A percentile compares a stretch with the other conserved stretches of the same genome.
phyloP scores from a whole-genome alignment of 495 filamentous ascomycete genomes.

The Tuber melanosporum region DNA sequence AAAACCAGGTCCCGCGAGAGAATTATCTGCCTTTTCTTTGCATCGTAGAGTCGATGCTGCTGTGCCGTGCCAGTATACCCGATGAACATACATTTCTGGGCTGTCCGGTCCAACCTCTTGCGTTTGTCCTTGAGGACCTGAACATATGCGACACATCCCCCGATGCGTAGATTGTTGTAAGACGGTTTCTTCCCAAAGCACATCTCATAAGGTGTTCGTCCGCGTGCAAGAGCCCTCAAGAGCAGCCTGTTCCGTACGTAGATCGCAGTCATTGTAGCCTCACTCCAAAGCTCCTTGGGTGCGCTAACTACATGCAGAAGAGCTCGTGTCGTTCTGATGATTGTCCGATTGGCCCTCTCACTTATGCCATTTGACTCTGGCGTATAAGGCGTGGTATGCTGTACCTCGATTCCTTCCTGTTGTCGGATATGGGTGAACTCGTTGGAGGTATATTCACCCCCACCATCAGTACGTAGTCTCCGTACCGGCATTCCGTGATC shows the following conservation, averaged over 20 bases:
- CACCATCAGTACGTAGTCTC: no score
- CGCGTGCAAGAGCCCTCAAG: no score
- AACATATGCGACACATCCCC: conserved; percentile 5
- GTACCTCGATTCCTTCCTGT: not conserved
- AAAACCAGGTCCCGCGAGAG: conserved; percentile 11
- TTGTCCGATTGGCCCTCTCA: not conserved
- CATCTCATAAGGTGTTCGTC: conserved; percentile 2
- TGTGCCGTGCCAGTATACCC: not conserved
- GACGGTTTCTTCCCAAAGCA: not conserved
- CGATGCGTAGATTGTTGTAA: not conserved
- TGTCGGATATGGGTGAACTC: no score
- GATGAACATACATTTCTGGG: not conserved
- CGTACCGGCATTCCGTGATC: no score
- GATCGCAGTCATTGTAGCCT: no score
- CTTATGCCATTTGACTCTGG: not conserved
- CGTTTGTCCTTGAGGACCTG: not conserved
- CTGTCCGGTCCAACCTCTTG: not conserved
- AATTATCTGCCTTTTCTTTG: no score
- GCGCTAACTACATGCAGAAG: no score
- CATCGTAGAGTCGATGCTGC: conserved; percentile 5
- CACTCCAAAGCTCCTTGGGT: no score
- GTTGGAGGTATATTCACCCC: no score
- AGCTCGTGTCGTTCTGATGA: not conserved
- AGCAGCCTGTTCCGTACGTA: no score
- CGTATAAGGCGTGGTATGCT: not conserved